These are phyloP conservation scores for Penicillium sp. DNA, from an alignment of 2,329 filamentous ascomycete species.

Conservation along the genomic window DNA sequence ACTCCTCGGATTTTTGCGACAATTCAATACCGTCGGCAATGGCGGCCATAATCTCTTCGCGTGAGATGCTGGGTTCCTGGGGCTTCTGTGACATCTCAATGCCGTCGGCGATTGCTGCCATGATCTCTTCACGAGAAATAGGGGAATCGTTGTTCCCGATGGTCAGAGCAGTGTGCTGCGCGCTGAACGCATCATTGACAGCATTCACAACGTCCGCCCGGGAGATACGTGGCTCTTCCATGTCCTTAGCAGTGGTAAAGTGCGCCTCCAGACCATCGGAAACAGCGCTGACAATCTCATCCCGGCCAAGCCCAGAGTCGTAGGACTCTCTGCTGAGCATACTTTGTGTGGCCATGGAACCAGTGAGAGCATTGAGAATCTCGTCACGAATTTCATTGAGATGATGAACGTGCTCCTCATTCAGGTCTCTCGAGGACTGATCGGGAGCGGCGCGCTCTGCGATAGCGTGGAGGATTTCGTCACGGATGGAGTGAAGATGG, in stretches of 20 bases:
- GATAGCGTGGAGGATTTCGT: slow-evolving; percentile 39
- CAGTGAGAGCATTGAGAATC: slow-evolving; percentile 42
- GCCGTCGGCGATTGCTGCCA: slow-evolving; percentile 29
- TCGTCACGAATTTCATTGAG: slow-evolving; percentile 40
- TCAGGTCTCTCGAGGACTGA: slow-evolving; percentile 25
- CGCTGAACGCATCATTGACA: slow-evolving; percentile 41
- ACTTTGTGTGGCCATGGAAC: slow-evolving; percentile 40
- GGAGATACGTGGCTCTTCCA: slow-evolving; percentile 50
- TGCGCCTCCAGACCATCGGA: slow-evolving; percentile 62
- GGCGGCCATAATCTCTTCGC: slow-evolving; percentile 57
- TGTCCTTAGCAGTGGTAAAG: slow-evolving; percentile 59
- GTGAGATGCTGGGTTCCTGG: slow-evolving; percentile 39
- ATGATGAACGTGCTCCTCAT: slow-evolving; percentile 39
- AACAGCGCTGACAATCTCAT: slow-evolving; percentile 65
- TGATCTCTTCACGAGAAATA: slow-evolving; percentile 56
- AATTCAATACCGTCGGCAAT: slow-evolving; percentile 61
- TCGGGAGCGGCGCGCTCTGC: slow-evolving; percentile 4
- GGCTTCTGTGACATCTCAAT: slow-evolving; percentile 36
- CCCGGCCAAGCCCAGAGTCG: slow-evolving; percentile 55
- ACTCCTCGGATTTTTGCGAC: not conserved
- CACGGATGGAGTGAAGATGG: slow-evolving; percentile 24
- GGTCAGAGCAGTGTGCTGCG: slow-evolving; percentile 38
- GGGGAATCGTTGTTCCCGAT: slow-evolving; percentile 39
- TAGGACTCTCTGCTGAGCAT: slow-evolving; percentile 40
- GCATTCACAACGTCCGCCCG: slow-evolving; percentile 40